Conservation (phyloP, 805 yeast genomes). For the Saccharomyces jurei region DNA sequence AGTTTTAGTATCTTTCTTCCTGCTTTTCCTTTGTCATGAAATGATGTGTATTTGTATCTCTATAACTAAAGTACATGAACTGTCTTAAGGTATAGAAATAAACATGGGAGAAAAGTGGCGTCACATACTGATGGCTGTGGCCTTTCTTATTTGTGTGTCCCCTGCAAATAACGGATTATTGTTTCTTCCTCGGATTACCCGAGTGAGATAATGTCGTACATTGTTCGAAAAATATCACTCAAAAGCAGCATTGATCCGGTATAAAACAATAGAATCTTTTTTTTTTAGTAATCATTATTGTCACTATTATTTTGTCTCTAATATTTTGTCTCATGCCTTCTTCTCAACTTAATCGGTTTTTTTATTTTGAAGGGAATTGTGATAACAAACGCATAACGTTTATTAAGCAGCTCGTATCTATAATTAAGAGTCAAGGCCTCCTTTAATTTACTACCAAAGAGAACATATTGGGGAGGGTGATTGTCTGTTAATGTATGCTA, state of each 20-base stretch:
- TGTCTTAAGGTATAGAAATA: not conserved
- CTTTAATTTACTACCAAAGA: not conserved
- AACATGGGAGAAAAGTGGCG: not conserved
- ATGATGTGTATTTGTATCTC: not conserved
- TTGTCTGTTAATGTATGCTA: not conserved
- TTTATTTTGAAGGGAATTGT: not conserved
- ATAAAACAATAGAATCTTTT: not conserved
- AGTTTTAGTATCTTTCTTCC: not conserved
- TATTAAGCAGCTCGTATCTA: not conserved
- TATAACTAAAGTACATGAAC: not conserved
- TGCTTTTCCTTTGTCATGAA: not conserved
- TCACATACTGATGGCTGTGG: not conserved
- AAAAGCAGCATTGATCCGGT: not conserved
- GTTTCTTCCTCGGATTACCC: not conserved
- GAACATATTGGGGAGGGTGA: not conserved
- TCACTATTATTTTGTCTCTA: too few relatives aligned
- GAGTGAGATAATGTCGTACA: not conserved
- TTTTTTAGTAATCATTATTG: not conserved
- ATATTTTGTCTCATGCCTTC: too few relatives aligned
- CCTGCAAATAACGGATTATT: not conserved
- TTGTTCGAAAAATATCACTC: not conserved
- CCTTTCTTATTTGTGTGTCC: not conserved
- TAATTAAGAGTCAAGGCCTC: not conserved
- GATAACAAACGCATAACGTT: not conserved
- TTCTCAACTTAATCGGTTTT: too few relatives aligned